Percentiles rank a stretch among this genome's conserved stretches.
Conservation (phyloP, 257 asterid genomes). For the Echium plantagineum region DNA sequence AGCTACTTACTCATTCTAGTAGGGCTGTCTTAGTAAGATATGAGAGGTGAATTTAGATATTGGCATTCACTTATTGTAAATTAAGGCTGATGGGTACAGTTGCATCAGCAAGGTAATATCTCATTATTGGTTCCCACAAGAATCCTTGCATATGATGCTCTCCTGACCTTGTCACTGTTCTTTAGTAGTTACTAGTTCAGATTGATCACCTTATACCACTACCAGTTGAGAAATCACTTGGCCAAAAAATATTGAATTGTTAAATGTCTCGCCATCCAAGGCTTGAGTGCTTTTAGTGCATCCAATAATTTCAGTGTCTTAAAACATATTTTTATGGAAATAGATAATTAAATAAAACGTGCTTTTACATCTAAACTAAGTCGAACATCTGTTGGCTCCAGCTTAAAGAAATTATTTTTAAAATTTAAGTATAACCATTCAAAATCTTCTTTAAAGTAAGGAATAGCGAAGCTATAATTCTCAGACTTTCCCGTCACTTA, state of each 20-base stretch:
- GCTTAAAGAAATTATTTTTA: background rate
- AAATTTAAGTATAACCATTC: conserved; percentile 6
- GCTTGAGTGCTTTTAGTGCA: background rate
- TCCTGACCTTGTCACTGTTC: conserved; percentile 8
- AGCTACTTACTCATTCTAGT: no score
- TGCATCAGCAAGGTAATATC: background rate
- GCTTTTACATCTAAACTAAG: no score
- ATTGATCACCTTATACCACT: background rate
- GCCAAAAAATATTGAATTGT: background rate
- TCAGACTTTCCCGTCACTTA: conserved; percentile 29
- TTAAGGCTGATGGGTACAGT: conserved; percentile 10
- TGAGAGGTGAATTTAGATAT: no score
- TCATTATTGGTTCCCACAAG: conserved; percentile 10
- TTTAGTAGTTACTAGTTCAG: conserved; percentile 2
- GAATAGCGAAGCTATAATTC: conserved; percentile 9
- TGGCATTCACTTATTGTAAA: background rate
- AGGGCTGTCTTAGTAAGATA: no score
- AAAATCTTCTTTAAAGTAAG: conserved; percentile 16
- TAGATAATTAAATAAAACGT: background rate
- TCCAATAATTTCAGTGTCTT: background rate
- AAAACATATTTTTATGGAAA: background rate
- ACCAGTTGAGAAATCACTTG: background rate
- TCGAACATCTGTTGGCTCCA: background rate
- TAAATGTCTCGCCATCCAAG: background rate
- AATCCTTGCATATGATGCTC: conserved; percentile 22